Evolutionary conservation across 768 basidiomycete species (phyloP), one percentile per base, ranked within the genome.

Genomic region (Pleurotus giganteus): DNA sequence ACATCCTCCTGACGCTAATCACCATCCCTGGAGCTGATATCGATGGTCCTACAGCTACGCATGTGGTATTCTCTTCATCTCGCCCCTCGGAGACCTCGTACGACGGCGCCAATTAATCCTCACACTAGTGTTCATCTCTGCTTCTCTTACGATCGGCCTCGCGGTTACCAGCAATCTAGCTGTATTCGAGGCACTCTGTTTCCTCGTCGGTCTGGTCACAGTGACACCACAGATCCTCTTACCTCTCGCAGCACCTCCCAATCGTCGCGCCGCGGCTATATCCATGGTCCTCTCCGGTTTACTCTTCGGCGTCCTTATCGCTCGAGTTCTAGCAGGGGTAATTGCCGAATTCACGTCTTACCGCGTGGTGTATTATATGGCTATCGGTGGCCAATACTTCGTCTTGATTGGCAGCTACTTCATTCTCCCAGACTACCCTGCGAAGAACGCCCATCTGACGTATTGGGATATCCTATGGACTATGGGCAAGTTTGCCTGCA

Each of bases 31-130:
- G 15, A 12, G 29, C 31, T 47, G 17, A 28, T 28, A 15, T 9
- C 26, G 41, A 17, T 29, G 15, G 15, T 32, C 8, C 27, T 37
- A 6, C 58, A 86, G 89, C 39, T 93, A 91, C 65, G 88, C 86
- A 1, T 72, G 72, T 6, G 90, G 90, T 1, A 76, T 93, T 5
- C 66, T 94, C 2, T 68, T 94, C 37, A 82, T 95, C 52, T 81
- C 88, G 0, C 93, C 94, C 1, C 74, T 92, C 0, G 93, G 94
- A 6, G 93, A 96, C 66, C 78, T 94, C 19, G 78, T 92, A 26
- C 86, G 88, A 17, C 74, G 92, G 31, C 76, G 93, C 11, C 85
- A 83, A 41, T 74, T 96, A 0, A 76, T 88, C 27, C 74, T 95
- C 19, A 56, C 75, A 9, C 69, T 91, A 17, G 71, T 87, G 34